Base-by-base conservation (phyloP, 345 rosid genomes). In the Gossypium longicalyx region DNA sequence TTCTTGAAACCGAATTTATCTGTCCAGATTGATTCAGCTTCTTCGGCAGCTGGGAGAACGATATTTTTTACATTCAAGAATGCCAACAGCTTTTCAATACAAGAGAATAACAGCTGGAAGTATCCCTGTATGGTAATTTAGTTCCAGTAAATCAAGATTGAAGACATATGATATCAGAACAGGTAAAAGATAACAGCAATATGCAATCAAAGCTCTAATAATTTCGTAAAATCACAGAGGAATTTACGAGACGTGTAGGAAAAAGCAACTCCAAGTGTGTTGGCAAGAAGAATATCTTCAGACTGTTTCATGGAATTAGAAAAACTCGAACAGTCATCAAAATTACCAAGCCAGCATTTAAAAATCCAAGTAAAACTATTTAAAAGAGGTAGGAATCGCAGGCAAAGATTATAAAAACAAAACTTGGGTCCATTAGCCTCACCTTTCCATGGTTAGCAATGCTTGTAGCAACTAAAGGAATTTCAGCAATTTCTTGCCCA, bases 381-480 rank as follows among this genome's bases (percentile, higher is more conserved):
- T 59, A 65, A 12, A 71, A 57, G 53, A 29, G 61, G 11, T 56
- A 2, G 43, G 61, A 59, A 52, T 16, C 17, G 19, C 12, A 51
- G 60, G 58, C 70, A 59, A 51, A 48, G 57, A 10, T 66, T 38
- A 58, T 20, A 20, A 16, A 45, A 27, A 65, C 11, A 74, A 62
- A 53, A 15, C 29, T 41, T 22, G 20, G 43, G 38, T 45, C 49
- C 48, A 75, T 72, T 15, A 49, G 38, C 75, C 79, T 83, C 74
- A 91, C 99, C 94, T 86, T 87, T 66, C 96, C 97, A 59, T 89
- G 92, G 78, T 81, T 85, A 67, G 85, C 82, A 70, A 80, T 75
- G 72, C 89, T 86, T 27, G 99, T 95, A 23, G 99, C 98, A 74
- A 88, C 99, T 74, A 95, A 77, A 68, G 99, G 99, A 79, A 95